Evolutionary conservation across 1,284 basidiomycete species (phyloP).

Genomic region (Microbotryomycetes sp.): DNA sequence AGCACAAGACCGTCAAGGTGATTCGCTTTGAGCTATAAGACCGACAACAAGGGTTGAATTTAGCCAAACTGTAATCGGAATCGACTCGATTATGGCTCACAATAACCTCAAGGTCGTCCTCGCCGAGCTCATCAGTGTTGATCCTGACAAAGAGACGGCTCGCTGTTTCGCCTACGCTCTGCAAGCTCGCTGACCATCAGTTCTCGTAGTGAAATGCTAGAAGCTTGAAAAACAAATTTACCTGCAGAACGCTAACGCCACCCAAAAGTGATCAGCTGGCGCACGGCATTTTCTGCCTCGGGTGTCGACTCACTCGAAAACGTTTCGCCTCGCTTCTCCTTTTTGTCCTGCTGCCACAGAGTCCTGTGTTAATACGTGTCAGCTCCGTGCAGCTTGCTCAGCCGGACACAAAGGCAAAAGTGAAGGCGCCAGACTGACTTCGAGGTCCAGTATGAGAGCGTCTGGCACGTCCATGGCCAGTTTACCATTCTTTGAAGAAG

Average conservation of each 20-base stretch:
- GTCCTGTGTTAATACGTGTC: slow-evolving; percentile 23
- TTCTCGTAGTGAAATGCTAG: background rate
- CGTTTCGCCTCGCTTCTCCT: slow-evolving; percentile 17
- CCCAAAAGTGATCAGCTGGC: no score
- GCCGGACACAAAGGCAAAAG: no score
- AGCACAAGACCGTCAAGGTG: slow-evolving; percentile 28
- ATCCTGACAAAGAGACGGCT: slow-evolving; percentile 50
- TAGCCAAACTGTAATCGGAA: background rate
- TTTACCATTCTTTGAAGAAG: background rate
- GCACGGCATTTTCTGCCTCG: no score
- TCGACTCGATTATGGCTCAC: slow-evolving; percentile 44
- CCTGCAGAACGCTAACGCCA: no score
- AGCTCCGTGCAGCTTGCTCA: no score
- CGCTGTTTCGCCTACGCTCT: background rate
- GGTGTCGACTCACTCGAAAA: slow-evolving; percentile 27
- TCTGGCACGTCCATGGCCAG: slow-evolving; percentile 1
- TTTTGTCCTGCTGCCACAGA: slow-evolving; percentile 28
- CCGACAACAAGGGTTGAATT: background rate
- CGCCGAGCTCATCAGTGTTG: slow-evolving; percentile 64
- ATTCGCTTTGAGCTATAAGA: slow-evolving; percentile 5
- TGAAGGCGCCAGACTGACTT: no score
- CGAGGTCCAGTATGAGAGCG: slow-evolving; percentile 20
- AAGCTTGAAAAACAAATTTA: no score
- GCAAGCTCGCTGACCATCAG: background rate
- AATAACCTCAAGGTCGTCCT: slow-evolving; percentile 59